Conservation (phyloP, 148 eudicot species). For the Selenicereus undatus region DNA sequence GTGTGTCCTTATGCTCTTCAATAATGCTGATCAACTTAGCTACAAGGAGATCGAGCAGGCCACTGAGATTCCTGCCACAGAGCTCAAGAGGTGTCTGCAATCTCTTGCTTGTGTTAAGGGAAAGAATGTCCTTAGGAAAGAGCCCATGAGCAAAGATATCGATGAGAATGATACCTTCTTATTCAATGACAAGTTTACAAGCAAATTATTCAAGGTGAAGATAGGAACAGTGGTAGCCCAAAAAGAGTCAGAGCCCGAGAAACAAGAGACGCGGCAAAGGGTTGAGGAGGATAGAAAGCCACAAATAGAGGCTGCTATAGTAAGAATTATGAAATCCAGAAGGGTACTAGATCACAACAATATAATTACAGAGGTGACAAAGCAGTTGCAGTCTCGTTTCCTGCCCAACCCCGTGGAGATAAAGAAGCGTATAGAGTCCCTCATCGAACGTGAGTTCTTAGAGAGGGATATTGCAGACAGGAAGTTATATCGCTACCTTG, state of each 20-base stretch:
- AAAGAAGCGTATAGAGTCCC: constrained; percentile 78
- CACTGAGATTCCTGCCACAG: constrained; percentile 63
- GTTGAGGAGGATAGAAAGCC: constrained; percentile 86
- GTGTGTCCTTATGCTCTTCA: constrained; percentile 84
- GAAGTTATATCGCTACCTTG: constrained; percentile 65
- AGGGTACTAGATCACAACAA: constrained; percentile 69
- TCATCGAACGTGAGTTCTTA: constrained; percentile 83
- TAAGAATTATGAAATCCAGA: constrained; percentile 78
- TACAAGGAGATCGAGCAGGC: constrained; percentile 86
- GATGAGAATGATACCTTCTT: constrained; percentile 55
- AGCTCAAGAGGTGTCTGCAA: constrained; percentile 67
- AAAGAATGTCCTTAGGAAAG: constrained; percentile 73
- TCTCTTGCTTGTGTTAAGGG: constrained; percentile 81
- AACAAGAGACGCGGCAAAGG: constrained; percentile 76
- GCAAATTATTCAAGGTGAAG: constrained; percentile 78
- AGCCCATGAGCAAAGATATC: constrained; percentile 78
- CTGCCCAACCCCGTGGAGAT: constrained; percentile 72
- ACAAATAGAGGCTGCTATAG: constrained; percentile 84
- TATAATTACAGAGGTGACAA: constrained; percentile 71
- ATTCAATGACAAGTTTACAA: constrained; percentile 69
- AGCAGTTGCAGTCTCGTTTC: constrained; percentile 70
- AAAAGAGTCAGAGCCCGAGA: constrained; percentile 85
- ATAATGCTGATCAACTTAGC: constrained; percentile 57
- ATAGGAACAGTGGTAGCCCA: constrained; percentile 84
- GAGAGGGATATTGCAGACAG: constrained; percentile 69